Evolutionary conservation across 306 rosid genomes (phyloP), one percentile per base, ranked within the genome.

Genomic region (Rosa chinensis): DNA sequence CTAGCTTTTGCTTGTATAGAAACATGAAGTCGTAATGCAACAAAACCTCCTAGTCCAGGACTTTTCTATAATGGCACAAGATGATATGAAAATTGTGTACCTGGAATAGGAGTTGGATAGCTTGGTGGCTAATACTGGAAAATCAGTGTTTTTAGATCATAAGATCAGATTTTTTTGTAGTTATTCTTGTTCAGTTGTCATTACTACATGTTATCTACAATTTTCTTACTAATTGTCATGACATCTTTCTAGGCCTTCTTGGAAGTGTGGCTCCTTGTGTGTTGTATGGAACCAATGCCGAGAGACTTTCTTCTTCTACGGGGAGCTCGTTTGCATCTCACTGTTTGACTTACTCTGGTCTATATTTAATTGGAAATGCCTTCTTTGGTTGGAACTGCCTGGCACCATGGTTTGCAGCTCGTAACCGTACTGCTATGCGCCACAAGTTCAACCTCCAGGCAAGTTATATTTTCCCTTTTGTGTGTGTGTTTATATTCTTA

Each of bases 241-340:
- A 40, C 17, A 4, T 83, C 42, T 83, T 74, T 66, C 23, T 74
- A 96, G 99, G 99, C 79, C 92, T 91, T 90, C 88, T 96, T 86
- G 99, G 99, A 81, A 89, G 94, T 66, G 85, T 91, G 85, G 96
- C 98, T 86, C 99, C 99, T 66, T 96, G 99, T 86, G 91, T 96
- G 63, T 82, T 96, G 84, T 91, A 93, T 80, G 99, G 98, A 82
- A 90, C 89, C 89, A 96, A 91, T 84, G 97, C 78, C 3, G 99
- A 96, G 88, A 91, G 99, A 25, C 92, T 96, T 82, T 89, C 77
- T 82, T 89, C 77, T 63, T 52, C 84, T 62, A 84, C 93, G 56
- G 99, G 98, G 80, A 83, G 14, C 28, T 32, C 88, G 18, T 96
- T 93, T 87, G 87, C 88, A 13, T 89, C 82, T 80, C 93, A 90